Conservation (phyloP, 2,329 filamentous ascomycete species). For the Dactylonectria estremocensis region DNA sequence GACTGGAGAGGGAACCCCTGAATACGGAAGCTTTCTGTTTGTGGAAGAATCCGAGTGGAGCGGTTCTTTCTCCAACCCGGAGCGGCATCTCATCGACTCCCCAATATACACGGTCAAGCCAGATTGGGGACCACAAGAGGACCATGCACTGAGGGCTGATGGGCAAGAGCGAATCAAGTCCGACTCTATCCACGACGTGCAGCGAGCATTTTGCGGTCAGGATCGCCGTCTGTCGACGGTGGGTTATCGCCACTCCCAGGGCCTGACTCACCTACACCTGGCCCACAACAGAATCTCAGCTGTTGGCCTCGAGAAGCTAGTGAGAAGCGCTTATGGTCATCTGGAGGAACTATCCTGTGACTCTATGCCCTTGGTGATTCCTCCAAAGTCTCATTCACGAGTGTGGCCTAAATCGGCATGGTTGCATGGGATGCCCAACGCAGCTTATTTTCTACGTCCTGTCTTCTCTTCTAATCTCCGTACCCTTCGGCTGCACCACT, state of each 20-base stretch:
- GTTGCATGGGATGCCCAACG: constrained; percentile 62
- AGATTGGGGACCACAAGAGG: constrained; percentile 37
- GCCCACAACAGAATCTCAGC: constrained; percentile 65
- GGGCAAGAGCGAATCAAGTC: constrained; percentile 40
- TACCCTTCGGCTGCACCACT: constrained; percentile 71
- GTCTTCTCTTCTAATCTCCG: constrained; percentile 68
- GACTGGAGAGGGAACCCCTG: constrained; percentile 48
- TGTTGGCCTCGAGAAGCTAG: constrained; percentile 59
- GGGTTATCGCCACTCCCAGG: constrained; percentile 40
- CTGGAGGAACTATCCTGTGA: constrained; percentile 70
- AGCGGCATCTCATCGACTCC: constrained; percentile 65
- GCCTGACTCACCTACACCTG: constrained; percentile 69
- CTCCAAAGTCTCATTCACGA: constrained; percentile 18
- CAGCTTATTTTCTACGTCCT: constrained; percentile 65
- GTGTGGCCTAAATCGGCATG: constrained; percentile 51
- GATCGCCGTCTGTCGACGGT: constrained; percentile 39
- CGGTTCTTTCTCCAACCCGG: constrained; percentile 60
- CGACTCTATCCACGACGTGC: constrained; percentile 50
- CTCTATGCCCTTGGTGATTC: constrained; percentile 52
- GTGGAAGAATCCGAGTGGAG: constrained; percentile 66
- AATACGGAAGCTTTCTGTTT: constrained; percentile 60
- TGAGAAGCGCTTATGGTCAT: constrained; percentile 61
- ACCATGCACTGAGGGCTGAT: constrained; percentile 53
- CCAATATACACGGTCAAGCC: constrained; percentile 53
- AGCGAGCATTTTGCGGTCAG: constrained; percentile 44